Base-by-base conservation (phyloP, 352 stramenopile genomes). In the Globisporangium radiosum region DNA sequence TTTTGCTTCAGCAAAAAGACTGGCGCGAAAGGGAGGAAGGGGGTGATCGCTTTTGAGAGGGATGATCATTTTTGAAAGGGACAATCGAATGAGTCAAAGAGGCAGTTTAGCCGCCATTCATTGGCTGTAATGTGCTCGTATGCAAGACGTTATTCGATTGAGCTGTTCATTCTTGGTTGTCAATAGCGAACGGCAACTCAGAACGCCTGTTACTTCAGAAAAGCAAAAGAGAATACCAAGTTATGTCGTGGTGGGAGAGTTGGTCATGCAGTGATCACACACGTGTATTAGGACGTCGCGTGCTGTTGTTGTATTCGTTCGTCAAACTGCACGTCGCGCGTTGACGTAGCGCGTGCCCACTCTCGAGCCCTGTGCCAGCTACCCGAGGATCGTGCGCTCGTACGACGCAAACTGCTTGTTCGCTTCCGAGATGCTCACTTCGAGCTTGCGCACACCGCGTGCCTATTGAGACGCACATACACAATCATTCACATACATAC, bases 401-500 rank as follows among this genome's bases (percentile, higher is more conserved):
- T 91, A 92, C 25, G 81, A 83, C 9, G 85, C 85, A 57, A 93
- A 86, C 63, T 98, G 95, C 61, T 96, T 87, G 37, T 85, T 73
- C 40, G 91, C 90, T 66, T 98, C 95, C 19, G 90, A 93, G 62
- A 98, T 96, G 67, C 85, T 96, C 37, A 98, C 86, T 75, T 98
- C 92, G 64, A 98, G 83, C 69, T 93, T 95, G 25, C 73, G 75
- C 40, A 85, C 85, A 15, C 85, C 81, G 14, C 85, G 85, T n/a
- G 87, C 78, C 76, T 88, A 57, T 39, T 62, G 10, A 50, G 4
- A 33, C 45, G 45, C 11, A 43, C 39, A 45, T 36, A 7, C 45
- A 43, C 7, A 57, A 10, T 1, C 14, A 51, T n/a, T 33, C 25
- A 33, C 13, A 44, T 17, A 5, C 9, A 47, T 33, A 70, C 14